phyloP scores from a whole-genome alignment of 176 grass and related monocot genomes.

The Hsuehochloa calcarea region DNA sequence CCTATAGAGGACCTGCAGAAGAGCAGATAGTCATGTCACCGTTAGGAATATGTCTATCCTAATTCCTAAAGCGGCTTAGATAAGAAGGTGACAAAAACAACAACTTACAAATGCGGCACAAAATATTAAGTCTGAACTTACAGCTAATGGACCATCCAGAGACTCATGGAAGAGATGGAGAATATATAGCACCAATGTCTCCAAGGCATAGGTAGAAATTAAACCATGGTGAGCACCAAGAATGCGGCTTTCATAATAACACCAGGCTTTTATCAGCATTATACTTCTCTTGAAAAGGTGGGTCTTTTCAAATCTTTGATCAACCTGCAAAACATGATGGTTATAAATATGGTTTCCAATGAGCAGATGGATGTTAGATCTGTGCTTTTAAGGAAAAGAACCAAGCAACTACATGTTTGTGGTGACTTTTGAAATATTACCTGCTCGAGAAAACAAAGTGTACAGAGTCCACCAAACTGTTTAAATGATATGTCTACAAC shows the following conservation, averaged over 20 bases:
- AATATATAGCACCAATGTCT: conserved; percentile 75
- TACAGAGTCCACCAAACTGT: conserved; percentile 84
- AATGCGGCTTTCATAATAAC: conserved; percentile 96
- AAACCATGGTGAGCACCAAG: conserved; percentile 94
- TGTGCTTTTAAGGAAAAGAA: conserved; percentile 17
- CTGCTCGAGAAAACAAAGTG: conserved; percentile 93
- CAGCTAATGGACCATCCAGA: conserved; percentile 70
- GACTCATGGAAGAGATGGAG: conserved; percentile 72
- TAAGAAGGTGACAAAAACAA: not conserved
- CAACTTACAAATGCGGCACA: not conserved
- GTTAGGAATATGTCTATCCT: conserved; percentile 9
- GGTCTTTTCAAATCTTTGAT: conserved; percentile 62
- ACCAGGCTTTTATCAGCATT: conserved; percentile 93
- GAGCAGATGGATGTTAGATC: conserved; percentile 18
- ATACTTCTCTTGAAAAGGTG: conserved; percentile 88
- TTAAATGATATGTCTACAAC: conserved; percentile 94
- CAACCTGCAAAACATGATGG: conserved; percentile 59
- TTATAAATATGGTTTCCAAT: conserved; percentile 10
- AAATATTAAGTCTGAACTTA: conserved; percentile 37
- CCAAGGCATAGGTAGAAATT: conserved; percentile 95
- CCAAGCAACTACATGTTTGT: not conserved
- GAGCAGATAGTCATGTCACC: conserved; percentile 12
- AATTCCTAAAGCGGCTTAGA: conserved; percentile 14
- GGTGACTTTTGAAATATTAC: conserved; percentile 38
- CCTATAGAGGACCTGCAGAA: conserved; percentile 82